A percentile compares a stretch with the other conserved stretches of the same genome.
Conservation (phyloP, 345 rosid genomes). For the Acer saccharum region DNA sequence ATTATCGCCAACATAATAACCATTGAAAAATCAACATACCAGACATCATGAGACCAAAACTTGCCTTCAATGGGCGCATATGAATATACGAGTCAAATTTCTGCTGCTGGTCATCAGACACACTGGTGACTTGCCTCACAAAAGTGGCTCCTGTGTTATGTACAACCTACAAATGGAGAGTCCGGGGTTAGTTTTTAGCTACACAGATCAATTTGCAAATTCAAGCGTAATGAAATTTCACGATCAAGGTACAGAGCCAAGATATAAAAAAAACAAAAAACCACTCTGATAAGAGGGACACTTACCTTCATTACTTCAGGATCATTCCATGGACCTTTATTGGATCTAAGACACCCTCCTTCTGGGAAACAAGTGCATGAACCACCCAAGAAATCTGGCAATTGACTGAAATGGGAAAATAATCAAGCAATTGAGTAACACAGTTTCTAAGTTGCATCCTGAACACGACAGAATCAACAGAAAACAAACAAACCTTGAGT, state of each 20-base stretch:
- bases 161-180: constrained; percentile 54
- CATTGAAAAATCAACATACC: constrained; percentile 2
- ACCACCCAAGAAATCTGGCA: constrained; percentile 96
- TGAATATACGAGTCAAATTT: constrained; percentile 49
- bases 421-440: background rate
- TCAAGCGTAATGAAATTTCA: constrained; percentile 20
- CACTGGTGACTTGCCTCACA: constrained; percentile 62
- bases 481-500: constrained; percentile 59
- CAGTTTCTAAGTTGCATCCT: background rate
- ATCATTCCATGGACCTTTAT: constrained; percentile 97
- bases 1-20: constrained; percentile 12
- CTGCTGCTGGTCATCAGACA: constrained; percentile 46
- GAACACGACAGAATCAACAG: constrained; percentile 9
- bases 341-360: constrained; percentile 93
- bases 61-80: constrained; percentile 57
- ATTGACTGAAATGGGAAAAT: constrained; percentile 58
- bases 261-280: constrained; percentile 4
- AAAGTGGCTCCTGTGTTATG: constrained; percentile 57
- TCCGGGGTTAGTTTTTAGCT: constrained; percentile 22
- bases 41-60: constrained; percentile 7
- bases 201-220: constrained; percentile 19
- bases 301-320: constrained; percentile 86
- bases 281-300: constrained; percentile 6
- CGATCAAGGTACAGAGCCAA: constrained; percentile 10
- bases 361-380: constrained; percentile 76